phyloP scores from a whole-genome alignment of 164 flowering plant genomes.

The Vitis rupestris region DNA sequence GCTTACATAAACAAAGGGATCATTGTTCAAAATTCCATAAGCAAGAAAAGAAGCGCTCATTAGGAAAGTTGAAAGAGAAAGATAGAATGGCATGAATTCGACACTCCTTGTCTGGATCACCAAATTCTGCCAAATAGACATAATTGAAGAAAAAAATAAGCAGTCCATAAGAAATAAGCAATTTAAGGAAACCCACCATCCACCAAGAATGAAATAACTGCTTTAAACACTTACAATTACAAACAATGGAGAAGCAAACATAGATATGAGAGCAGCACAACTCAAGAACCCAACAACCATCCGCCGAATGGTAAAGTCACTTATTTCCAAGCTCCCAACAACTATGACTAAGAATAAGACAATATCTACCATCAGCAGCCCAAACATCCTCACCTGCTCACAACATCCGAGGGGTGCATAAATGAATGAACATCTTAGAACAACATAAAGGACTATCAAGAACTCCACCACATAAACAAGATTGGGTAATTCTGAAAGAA shows the following conservation, averaged over 20 bases:
- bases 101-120: conserved; percentile 60
- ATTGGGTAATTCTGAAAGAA: background rate
- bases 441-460: background rate
- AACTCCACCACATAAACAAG: background rate
- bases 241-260: conserved; percentile 71
- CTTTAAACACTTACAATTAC: conserved; percentile 42
- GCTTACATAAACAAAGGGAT: conserved; percentile 56
- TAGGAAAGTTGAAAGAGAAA: conserved; percentile 58
- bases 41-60: conserved; percentile 58
- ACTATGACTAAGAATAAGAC: conserved; percentile 32
- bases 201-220: background rate
- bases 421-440: background rate
- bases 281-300: conserved; percentile 43
- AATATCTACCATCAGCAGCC: conserved; percentile 36
- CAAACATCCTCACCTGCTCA: conserved; percentile 44
- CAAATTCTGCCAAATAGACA: conserved; percentile 41
- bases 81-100: conserved; percentile 72
- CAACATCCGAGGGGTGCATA: background rate
- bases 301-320: conserved; percentile 22
- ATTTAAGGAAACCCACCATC: background rate
- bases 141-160: background rate
- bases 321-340: conserved; percentile 40
- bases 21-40: conserved; percentile 51
- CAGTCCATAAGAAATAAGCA: background rate
- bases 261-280: conserved; percentile 53